Percentiles rank a stretch among this genome's conserved stretches.
phyloP scores from a whole-genome alignment of 768 basidiomycete genomes.

The Termitomyces sp. region DNA sequence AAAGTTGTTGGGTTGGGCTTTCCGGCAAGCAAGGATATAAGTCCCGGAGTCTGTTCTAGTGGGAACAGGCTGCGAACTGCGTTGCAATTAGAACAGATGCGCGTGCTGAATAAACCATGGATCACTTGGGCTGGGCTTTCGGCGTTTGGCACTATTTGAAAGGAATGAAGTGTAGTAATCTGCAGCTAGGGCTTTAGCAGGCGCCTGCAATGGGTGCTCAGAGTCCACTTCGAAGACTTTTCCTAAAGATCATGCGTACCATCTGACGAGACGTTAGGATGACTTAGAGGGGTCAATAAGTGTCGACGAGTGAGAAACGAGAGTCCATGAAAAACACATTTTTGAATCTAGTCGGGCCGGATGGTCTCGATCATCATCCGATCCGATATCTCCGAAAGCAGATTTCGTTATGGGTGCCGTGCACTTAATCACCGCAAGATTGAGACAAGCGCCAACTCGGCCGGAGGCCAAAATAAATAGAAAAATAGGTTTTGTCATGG shows the following conservation, averaged over 20 bases:
- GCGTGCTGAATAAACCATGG: neutral
- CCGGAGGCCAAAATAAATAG: too few species aligned
- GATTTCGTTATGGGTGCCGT: too few species aligned
- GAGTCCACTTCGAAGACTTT: neutral
- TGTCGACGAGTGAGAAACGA: neutral
- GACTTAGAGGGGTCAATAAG: neutral
- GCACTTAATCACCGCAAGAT: too few species aligned
- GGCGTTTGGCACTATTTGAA: slow-evolving; percentile 56
- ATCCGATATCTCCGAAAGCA: neutral
- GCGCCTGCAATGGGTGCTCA: neutral
- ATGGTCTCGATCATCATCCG: neutral
- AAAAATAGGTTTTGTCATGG: too few species aligned
- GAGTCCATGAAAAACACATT: neutral
- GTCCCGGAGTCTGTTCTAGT: slow-evolving; percentile 72
- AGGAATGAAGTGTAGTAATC: slow-evolving; percentile 58
- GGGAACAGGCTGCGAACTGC: slow-evolving; percentile 70
- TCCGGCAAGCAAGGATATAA: slow-evolving; percentile 83
- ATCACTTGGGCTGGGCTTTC: slow-evolving; percentile 64
- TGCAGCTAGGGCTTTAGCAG: slow-evolving; percentile 38
- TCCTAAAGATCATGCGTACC: neutral
- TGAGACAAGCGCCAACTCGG: too few species aligned
- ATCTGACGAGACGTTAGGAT: neutral
- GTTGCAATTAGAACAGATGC: neutral
- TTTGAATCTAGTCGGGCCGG: neutral
- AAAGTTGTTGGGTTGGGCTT: slow-evolving; percentile 91